phyloP scores from a whole-genome alignment of 352 stramenopile genomes.

The Pythium biforme region DNA sequence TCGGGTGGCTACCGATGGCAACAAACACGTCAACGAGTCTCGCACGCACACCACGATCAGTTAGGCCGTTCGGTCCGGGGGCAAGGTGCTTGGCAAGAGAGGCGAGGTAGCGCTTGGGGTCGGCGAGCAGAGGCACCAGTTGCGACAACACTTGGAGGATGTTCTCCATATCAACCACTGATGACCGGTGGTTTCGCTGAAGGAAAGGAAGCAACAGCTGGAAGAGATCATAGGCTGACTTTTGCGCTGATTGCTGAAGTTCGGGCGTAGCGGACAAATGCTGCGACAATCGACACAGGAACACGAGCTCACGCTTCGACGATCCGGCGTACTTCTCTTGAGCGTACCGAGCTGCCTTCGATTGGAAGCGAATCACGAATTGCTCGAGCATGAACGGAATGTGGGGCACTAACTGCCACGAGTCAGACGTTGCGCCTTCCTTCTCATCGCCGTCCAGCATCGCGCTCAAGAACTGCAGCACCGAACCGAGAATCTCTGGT shows the following conservation, averaged over 20 bases:
- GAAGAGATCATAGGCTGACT: slow-evolving; percentile 75
- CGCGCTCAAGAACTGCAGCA: slow-evolving; percentile 78
- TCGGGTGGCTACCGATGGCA: slow-evolving; percentile 48
- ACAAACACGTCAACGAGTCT: slow-evolving; percentile 74
- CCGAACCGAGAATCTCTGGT: slow-evolving; percentile 61
- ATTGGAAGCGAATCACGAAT: slow-evolving; percentile 81
- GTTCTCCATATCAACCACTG: slow-evolving; percentile 74
- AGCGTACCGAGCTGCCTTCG: slow-evolving; percentile 73
- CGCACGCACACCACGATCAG: slow-evolving; percentile 50
- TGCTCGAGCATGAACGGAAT: slow-evolving; percentile 79
- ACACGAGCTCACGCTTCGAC: slow-evolving; percentile 76
- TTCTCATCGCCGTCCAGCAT: slow-evolving; percentile 77
- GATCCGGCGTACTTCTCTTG: slow-evolving; percentile 77
- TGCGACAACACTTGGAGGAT: slow-evolving; percentile 70
- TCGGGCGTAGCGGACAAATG: slow-evolving; percentile 41
- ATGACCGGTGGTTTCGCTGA: slow-evolving; percentile 79
- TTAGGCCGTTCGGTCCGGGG: slow-evolving; percentile 71
- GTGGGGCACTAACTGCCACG: slow-evolving; percentile 51
- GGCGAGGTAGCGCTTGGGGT: slow-evolving; percentile 74
- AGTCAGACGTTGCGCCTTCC: slow-evolving; percentile 9
- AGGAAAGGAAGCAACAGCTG: slow-evolving; percentile 83
- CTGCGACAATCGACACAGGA: slow-evolving; percentile 74
- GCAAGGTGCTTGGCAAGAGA: slow-evolving; percentile 76
- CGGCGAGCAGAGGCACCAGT: slow-evolving; percentile 71
- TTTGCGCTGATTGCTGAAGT: slow-evolving; percentile 32